Evolutionary conservation across 495 filamentous ascomycete genomes (phyloP).

Genomic region (Hypoxylon fragiforme): DNA sequence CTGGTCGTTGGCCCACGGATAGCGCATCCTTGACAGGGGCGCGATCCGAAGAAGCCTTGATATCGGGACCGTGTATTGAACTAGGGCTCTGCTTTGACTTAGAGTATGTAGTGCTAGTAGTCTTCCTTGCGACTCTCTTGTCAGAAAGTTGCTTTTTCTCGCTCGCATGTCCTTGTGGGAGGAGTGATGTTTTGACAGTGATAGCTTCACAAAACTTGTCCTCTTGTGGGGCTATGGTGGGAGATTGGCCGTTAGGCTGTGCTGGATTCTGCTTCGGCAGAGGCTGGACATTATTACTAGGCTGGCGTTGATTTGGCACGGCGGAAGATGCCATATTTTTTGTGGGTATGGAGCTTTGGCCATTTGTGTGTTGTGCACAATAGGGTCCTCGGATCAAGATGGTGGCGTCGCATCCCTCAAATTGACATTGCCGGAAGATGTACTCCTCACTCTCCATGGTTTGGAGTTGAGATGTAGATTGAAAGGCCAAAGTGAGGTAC

Average conservation of each 20-base stretch:
- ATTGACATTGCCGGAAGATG: constrained; percentile 19
- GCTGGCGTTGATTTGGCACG: not conserved
- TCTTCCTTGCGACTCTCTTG: constrained; percentile 32
- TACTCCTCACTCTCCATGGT: constrained; percentile 16
- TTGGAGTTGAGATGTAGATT: not conserved
- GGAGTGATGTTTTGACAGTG: constrained; percentile 17
- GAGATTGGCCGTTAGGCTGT: not conserved
- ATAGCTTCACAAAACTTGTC: constrained; percentile 26
- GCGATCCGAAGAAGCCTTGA: constrained; percentile 6
- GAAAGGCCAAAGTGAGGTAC: too few relatives aligned
- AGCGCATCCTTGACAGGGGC: not conserved
- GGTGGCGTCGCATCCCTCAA: constrained; percentile 20
- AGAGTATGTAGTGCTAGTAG: constrained; percentile 1
- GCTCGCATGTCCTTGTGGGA: not conserved
- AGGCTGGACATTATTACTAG: not conserved
- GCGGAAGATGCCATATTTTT: not conserved
- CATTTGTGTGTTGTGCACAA: constrained; percentile 9
- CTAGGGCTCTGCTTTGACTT: constrained; percentile 2
- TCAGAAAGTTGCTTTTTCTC: constrained; percentile 32
- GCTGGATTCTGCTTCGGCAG: not conserved
- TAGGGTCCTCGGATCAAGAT: constrained; percentile 18
- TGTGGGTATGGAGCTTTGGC: not conserved
- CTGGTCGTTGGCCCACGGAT: constrained; percentile 6
- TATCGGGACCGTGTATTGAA: not conserved
- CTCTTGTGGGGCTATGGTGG: not conserved